Evolutionary conservation across 495 filamentous ascomycete genomes (phyloP).

Genomic region (Xylaria palmicola): DNA sequence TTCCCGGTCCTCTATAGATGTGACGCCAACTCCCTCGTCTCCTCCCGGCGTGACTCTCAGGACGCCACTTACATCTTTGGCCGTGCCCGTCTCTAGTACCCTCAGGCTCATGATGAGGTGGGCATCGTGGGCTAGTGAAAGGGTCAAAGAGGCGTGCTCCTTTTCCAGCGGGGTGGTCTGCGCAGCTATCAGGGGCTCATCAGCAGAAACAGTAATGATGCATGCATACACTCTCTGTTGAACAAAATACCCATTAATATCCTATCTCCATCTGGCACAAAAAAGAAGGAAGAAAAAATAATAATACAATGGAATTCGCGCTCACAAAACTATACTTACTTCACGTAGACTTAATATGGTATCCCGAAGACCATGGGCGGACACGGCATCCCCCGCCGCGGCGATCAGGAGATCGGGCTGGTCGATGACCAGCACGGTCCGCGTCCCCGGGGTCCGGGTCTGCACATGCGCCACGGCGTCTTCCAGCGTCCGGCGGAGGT

Average conservation of each 20-base stretch:
- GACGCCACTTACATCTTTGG: constrained; percentile 89
- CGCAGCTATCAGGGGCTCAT: constrained; percentile 62
- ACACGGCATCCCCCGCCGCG: constrained; percentile 32
- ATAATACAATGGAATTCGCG: background rate
- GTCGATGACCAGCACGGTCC: constrained; percentile 51
- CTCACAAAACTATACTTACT: constrained; percentile 39
- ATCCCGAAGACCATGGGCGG: constrained; percentile 34
- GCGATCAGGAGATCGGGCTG: constrained; percentile 57
- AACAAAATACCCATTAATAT: constrained; percentile 24
- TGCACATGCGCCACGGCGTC: constrained; percentile 23
- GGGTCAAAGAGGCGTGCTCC: constrained; percentile 66
- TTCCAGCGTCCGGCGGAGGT: constrained; percentile 21
- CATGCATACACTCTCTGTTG: constrained; percentile 55
- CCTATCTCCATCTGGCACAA: background rate
- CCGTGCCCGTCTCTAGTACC: constrained; percentile 77
- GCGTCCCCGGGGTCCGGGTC: constrained; percentile 13
- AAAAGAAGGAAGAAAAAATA: too few species aligned
- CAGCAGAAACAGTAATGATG: constrained; percentile 66
- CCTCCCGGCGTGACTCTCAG: constrained; percentile 67
- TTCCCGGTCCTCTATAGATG: constrained; percentile 59
- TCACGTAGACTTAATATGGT: constrained; percentile 53
- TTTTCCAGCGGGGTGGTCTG: constrained; percentile 64
- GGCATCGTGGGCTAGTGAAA: constrained; percentile 74
- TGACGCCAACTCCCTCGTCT: constrained; percentile 22
- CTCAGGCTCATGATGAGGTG: constrained; percentile 65